Base-by-base conservation (phyloP, 164 flowering plant genomes). In the Liriodendron chinense region DNA sequence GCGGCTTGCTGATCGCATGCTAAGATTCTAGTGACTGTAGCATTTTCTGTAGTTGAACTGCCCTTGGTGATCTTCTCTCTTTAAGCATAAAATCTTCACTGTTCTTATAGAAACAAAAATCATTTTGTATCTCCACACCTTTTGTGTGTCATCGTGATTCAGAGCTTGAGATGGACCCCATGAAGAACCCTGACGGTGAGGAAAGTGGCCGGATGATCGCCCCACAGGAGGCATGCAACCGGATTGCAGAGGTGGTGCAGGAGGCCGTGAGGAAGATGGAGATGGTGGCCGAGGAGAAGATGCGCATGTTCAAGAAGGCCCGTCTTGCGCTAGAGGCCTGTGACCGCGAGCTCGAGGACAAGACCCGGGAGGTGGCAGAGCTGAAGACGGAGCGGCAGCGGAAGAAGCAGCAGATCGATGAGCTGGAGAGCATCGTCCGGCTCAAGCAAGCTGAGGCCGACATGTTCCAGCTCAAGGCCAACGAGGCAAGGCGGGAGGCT, bases 241-340 rank as follows among this genome's bases (percentile, higher is more conserved):
- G 87, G 47, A 96, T 94, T 74, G 91, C 96, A 25, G 99, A 96
- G 16, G 98, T 96, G 49, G 99, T 96, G 69, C 92, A 92, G 73
- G 99, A 94, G 84, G 94, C 98, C 16, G 87, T 96, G 72, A 86
- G 88, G 74, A 96, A 96, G 78, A 94, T 96, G 97, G 99, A 94
- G 83, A 87, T 88, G 89, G 98, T 96, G 47, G 97, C 94, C 3
- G 96, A 96, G 43, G 99, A 94, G 85, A 96, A 96, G 85, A 78
- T 86, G 89, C 85, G 91, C 64, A 83, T 89, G 95, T 87, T 84
- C 69, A 92, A 94, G 81, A 94, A 92, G 79, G 98, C 97, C 47
- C 91, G 93, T 10, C 57, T 85, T 47, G 81, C 91, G 66, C 88
- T 96, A 1, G 97, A 92, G 67, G 87, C 89, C 47, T 96, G 98